Base-by-base conservation (phyloP, 306 rosid species). In the Dalbergia oliveri region DNA sequence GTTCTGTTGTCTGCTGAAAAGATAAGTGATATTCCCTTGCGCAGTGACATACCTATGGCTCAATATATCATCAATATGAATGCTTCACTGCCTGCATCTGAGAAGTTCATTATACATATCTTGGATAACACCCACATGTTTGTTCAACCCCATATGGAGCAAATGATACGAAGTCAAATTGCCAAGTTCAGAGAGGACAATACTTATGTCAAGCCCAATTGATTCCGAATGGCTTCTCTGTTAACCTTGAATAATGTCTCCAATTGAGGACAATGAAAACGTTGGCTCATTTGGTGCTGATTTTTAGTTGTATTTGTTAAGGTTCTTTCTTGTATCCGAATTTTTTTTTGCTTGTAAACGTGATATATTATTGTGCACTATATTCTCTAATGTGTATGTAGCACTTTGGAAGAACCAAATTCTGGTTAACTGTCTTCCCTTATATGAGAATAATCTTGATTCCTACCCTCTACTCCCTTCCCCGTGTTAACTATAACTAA, bases 11-110 rank as follows among this genome's bases (percentile, higher is more conserved):
- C 37, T 72, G 68, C 73, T 41, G 26, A 43, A 31, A 76, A 62
- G 57, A 54, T 34, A 21, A 34, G 51, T 41, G 13, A 70, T 14
- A 19, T 83, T 66, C 62, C 39, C 35, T 86, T 60, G 60, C 81
- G 88, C 95, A 94, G 99, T 77, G 99, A 95, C 82, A 53, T 93
- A 81, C 97, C 99, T 13, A 95, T 95, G 99, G 96, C 96, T 0
- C 99, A 95, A 44, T 95, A 93, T 86, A 91, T 95, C 84, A 89
- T 93, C 89, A 90, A 87, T 71, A 73, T 87, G 89, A 90, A 95
- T 70, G 88, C 89, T 77, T 53, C 95, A 53, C 11, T 87, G 72
- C 99, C 99, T 10, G 81, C 81, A 8, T 88, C 93, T 39, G 96
- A 90, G 53, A 88, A 88, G 68, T 91, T 95, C 87, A 91, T 95